Conservation (phyloP, 2,329 filamentous ascomycete genomes). For the Nothopassalora personata region DNA sequence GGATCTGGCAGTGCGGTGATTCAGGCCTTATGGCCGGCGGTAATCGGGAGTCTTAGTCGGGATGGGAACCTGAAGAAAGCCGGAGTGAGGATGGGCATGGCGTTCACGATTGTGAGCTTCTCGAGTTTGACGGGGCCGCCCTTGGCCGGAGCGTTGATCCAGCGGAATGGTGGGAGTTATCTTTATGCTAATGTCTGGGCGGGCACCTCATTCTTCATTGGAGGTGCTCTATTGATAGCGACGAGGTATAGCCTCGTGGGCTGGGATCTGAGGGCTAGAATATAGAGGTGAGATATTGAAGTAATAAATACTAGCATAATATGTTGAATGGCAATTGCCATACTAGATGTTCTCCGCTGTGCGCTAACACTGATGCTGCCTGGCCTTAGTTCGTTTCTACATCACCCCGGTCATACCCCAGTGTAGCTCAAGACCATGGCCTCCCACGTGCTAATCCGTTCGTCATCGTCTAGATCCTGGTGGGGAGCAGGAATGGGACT, state of each 20-base stretch:
- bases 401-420: background rate
- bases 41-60: conserved; percentile 37
- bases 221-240: conserved; percentile 23
- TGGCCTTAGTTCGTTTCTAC: background rate
- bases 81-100: conserved; percentile 46
- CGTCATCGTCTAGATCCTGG: background rate
- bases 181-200: conserved; percentile 43
- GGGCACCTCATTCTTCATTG: conserved; percentile 31
- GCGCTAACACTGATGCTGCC: background rate
- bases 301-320: background rate
- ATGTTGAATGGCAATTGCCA: no score
- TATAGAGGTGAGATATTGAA: conserved; percentile 14
- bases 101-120: conserved; percentile 42
- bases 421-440: background rate
- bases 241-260: conserved; percentile 29
- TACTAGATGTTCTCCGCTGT: no score
- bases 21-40: conserved; percentile 43
- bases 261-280: conserved; percentile 23
- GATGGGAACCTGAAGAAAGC: conserved; percentile 43
- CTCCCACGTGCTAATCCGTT: background rate
- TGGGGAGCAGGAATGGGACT: background rate
- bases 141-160: conserved; percentile 44
- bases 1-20: conserved; percentile 42
- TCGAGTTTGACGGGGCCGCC: conserved; percentile 44
- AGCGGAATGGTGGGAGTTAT: conserved; percentile 38